phyloP scores from a whole-genome alignment of 768 basidiomycete genomes.

The Pleurotus platypus region DNA sequence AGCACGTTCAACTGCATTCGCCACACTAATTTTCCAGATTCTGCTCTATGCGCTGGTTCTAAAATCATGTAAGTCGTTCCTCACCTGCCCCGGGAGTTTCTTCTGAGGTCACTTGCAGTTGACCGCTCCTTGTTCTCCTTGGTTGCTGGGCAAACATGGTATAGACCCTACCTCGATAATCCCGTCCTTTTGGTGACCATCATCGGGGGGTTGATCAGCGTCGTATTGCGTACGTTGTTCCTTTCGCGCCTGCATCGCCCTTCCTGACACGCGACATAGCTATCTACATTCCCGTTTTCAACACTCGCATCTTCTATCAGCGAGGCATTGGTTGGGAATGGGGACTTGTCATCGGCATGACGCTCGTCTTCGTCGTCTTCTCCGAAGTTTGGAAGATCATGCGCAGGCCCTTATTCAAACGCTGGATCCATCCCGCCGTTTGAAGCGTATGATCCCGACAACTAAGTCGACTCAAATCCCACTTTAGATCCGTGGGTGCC shows the following conservation, averaged over 20 bases:
- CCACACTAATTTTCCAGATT: slow-evolving; percentile 33
- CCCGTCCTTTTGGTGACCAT: slow-evolving; percentile 30
- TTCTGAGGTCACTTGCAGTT: slow-evolving; percentile 16
- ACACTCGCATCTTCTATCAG: slow-evolving; percentile 33
- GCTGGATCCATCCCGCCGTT: slow-evolving; percentile 18
- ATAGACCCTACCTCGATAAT: slow-evolving; percentile 30
- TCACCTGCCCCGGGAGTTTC: background rate
- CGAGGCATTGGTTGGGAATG: slow-evolving; percentile 35
- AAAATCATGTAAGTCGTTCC: slow-evolving; percentile 29
- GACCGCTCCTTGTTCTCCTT: slow-evolving; percentile 34
- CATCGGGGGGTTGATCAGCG: slow-evolving; percentile 29
- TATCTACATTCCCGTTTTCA: slow-evolving; percentile 35
- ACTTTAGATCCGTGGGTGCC: no score
- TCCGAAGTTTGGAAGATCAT: slow-evolving; percentile 36
- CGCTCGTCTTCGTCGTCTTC: slow-evolving; percentile 29
- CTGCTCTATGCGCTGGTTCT: slow-evolving; percentile 31
- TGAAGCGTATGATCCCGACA: slow-evolving; percentile 5
- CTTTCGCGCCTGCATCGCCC: background rate
- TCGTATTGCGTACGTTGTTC: slow-evolving; percentile 29
- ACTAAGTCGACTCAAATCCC: no score
- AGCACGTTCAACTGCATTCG: slow-evolving; percentile 33
- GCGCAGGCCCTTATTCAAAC: slow-evolving; percentile 22
- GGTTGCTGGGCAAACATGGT: slow-evolving; percentile 28
- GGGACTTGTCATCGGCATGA: slow-evolving; percentile 34
- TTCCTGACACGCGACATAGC: slow-evolving; percentile 15